phyloP scores from a whole-genome alignment of 148 eudicot species.

The Chenopodium album region DNA sequence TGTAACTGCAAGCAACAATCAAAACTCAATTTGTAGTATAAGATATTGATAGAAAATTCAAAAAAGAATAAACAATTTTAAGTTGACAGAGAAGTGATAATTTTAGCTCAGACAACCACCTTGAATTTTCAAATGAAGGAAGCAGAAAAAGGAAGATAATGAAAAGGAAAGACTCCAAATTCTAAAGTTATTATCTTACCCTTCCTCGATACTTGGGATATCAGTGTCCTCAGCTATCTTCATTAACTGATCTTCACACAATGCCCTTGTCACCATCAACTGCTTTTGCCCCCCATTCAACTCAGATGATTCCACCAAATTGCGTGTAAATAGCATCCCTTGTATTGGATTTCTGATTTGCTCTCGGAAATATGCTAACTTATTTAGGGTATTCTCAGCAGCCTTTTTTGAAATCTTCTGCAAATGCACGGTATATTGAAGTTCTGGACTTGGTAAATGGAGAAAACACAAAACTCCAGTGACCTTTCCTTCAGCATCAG shows the following conservation, averaged over 20 bases:
- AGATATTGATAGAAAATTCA: background rate
- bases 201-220: slow-evolving; percentile 74
- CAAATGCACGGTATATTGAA: slow-evolving; percentile 64
- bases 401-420: slow-evolving; percentile 64
- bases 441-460: slow-evolving; percentile 78
- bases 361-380: slow-evolving; percentile 53
- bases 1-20: slow-evolving; percentile 54
- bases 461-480: slow-evolving; percentile 74
- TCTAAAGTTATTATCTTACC: slow-evolving; percentile 40
- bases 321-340: slow-evolving; percentile 59
- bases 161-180: background rate
- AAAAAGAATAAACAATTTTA: background rate
- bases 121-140: slow-evolving; percentile 4
- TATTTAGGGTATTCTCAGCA: slow-evolving; percentile 51
- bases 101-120: background rate
- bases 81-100: background rate
- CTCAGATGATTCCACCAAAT: slow-evolving; percentile 55
- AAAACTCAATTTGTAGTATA: background rate
- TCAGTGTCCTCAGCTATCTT: slow-evolving; percentile 68
- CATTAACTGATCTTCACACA: slow-evolving; percentile 72
- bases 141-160: background rate
- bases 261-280: slow-evolving; percentile 46
- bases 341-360: slow-evolving; percentile 54
- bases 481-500: slow-evolving; percentile 48
- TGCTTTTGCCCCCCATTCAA: slow-evolving; percentile 57